These are phyloP conservation scores for Malus hybrid DNA, from an alignment of 331 rosid species.

Conservation along the genomic window DNA sequence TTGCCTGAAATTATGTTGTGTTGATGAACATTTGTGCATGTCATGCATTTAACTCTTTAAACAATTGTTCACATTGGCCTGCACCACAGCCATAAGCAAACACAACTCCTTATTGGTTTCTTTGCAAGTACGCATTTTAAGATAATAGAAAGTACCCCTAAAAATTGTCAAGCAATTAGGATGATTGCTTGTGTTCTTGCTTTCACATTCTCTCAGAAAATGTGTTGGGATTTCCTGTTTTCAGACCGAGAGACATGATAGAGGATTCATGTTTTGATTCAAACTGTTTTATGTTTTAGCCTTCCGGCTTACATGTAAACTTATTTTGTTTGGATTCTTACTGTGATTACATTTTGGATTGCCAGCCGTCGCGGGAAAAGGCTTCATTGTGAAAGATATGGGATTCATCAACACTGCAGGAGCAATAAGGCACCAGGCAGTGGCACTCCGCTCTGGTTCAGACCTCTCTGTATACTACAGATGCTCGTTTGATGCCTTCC, in stretches of 20 bases:
- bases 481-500: slow-evolving; percentile 61
- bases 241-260: not conserved
- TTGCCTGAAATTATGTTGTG: not conserved
- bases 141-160: not conserved
- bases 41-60: not conserved
- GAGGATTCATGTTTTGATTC: not conserved
- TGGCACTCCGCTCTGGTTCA: slow-evolving; percentile 66
- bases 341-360: not conserved
- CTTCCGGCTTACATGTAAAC: not conserved
- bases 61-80: not conserved
- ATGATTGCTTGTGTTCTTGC: not conserved
- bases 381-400: slow-evolving; percentile 66
- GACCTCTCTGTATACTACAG: slow-evolving; percentile 50
- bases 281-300: not conserved
- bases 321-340: not conserved
- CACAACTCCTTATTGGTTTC: not conserved
- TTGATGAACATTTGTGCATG: not conserved
- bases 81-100: not conserved
- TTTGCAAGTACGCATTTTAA: not conserved
- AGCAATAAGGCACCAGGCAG: slow-evolving; percentile 68
- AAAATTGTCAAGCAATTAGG: not conserved
- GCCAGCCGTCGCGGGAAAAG: slow-evolving; percentile 63
- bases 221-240: not conserved
- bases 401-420: slow-evolving; percentile 64
- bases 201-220: not conserved